These are phyloP conservation scores for Bertia moriformis DNA, from an alignment of 2,329 filamentous ascomycete species.

Conservation along the genomic window DNA sequence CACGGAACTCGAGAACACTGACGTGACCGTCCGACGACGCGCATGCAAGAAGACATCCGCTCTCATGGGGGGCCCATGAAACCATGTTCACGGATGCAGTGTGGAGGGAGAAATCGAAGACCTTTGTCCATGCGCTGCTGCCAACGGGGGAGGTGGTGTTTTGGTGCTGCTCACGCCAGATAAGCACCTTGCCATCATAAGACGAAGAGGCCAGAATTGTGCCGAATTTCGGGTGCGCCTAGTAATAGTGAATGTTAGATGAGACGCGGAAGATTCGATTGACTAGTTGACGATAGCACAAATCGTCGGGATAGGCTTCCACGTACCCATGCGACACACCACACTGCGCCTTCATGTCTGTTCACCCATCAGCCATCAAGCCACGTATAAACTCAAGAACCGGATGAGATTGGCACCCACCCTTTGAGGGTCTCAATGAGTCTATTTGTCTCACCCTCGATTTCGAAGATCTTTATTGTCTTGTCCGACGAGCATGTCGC, in stretches of 20 bases:
- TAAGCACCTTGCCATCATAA: slow-evolving; percentile 95
- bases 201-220: slow-evolving; percentile 90
- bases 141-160: slow-evolving; percentile 12
- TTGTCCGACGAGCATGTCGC: slow-evolving; percentile 96
- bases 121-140: slow-evolving; percentile 49
- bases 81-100: slow-evolving; percentile 95
- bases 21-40: slow-evolving; percentile 89
- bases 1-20: slow-evolving; percentile 89
- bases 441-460: slow-evolving; percentile 82
- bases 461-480: slow-evolving; percentile 98
- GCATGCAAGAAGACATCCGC: slow-evolving; percentile 84
- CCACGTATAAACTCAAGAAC: neutral
- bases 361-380: slow-evolving; percentile 1
- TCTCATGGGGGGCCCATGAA: slow-evolving; percentile 93
- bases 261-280: too few relatives aligned
- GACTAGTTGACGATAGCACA: neutral
- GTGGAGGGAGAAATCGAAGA: slow-evolving; percentile 87
- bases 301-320: neutral
- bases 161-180: slow-evolving; percentile 80
- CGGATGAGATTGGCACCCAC: slow-evolving; percentile 36
- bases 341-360: slow-evolving; percentile 92
- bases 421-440: slow-evolving; percentile 88
- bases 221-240: slow-evolving; percentile 83
- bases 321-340: slow-evolving; percentile 79
- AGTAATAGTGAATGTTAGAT: too few relatives aligned